A percentile compares a stretch with the other conserved stretches of the same genome.
Evolutionary conservation across 441 rosid genomes (phyloP).

Genomic region (Adansonia rubrostipa): DNA sequence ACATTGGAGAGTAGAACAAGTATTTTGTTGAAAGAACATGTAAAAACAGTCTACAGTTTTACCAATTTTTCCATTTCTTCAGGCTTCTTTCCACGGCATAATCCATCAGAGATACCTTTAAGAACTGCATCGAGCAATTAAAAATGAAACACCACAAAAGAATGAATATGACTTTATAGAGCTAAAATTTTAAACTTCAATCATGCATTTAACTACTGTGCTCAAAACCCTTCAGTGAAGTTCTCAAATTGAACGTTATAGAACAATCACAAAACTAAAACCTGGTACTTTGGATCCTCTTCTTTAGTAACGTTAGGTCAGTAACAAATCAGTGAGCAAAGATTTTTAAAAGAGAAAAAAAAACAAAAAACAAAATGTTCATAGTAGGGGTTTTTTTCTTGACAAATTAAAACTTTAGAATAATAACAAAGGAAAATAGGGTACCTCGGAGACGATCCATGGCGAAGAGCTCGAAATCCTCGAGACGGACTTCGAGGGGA

Average conservation of each 20-base stretch:
- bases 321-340: background rate
- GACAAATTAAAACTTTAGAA: background rate
- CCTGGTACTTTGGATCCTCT: background rate
- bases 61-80: conserved; percentile 77
- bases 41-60: conserved; percentile 6
- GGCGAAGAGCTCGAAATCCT: conserved; percentile 95
- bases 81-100: conserved; percentile 77
- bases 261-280: background rate
- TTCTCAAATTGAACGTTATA: background rate
- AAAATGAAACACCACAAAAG: conserved; percentile 6
- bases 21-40: background rate
- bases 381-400: background rate
- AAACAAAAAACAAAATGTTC: too few species aligned
- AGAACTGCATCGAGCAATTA: conserved; percentile 58
- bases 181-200: background rate
- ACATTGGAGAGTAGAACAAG: background rate
- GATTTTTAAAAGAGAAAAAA: background rate
- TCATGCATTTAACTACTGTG: background rate
- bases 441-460: conserved; percentile 89
- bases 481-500: conserved; percentile 82
- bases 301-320: background rate
- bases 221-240: conserved; percentile 2
- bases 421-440: background rate
- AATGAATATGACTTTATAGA: background rate
- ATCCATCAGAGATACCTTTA: conserved; percentile 78